A percentile compares a stretch with the other conserved stretches of the same genome.
phyloP scores from a whole-genome alignment of 495 filamentous ascomycete species.

The Lasiosphaeria ovina region DNA sequence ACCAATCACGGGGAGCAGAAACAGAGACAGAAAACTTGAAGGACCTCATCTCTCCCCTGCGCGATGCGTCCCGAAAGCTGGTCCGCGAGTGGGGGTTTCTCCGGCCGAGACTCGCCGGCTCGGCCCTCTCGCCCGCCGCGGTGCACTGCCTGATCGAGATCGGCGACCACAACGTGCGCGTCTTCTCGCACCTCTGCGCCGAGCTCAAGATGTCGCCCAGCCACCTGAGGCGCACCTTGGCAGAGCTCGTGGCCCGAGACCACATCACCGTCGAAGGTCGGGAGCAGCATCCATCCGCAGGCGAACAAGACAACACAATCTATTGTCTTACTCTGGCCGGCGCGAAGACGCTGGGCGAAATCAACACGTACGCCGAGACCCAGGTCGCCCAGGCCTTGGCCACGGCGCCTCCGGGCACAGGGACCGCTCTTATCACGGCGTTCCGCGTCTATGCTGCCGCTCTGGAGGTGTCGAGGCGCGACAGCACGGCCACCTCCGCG shows the following conservation, averaged over 20 bases:
- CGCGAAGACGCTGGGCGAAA: conserved; percentile 10
- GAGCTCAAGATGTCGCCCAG: conserved; percentile 15
- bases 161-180: conserved; percentile 12
- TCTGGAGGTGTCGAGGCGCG: conserved; percentile 14
- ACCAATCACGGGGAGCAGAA: not conserved
- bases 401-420: conserved; percentile 10
- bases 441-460: conserved; percentile 24
- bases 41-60: conserved; percentile 18
- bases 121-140: conserved; percentile 23
- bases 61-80: conserved; percentile 25
- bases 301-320: not conserved
- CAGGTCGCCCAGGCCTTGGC: conserved; percentile 23
- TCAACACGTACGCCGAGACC: conserved; percentile 21
- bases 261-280: not conserved
- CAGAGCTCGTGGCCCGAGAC: conserved; percentile 18
- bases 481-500: not conserved
- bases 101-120: conserved; percentile 14
- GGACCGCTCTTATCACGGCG: conserved; percentile 15
- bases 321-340: conserved; percentile 20
- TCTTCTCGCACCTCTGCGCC: conserved; percentile 14
- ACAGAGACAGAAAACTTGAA: not conserved
- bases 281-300: not conserved
- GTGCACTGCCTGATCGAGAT: conserved; percentile 30
- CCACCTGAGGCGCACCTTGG: conserved; percentile 14
- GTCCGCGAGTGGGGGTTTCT: conserved; percentile 30